Percentiles rank a stretch among this genome's conserved stretches.
Conservation (phyloP, 805 yeast genomes). For the Ogataea pini region DNA sequence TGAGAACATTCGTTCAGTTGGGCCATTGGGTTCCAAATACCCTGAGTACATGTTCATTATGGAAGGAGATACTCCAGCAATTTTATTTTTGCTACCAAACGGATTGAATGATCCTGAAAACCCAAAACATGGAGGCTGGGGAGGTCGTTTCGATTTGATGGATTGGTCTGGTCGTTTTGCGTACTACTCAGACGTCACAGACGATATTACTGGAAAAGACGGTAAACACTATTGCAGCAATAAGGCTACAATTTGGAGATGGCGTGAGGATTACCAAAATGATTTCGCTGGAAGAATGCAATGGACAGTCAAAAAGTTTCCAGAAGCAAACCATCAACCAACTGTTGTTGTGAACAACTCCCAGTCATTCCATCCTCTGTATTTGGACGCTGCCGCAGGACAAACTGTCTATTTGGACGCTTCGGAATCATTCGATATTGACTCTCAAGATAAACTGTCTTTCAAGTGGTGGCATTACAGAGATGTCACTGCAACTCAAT, state of each 20-base stretch:
- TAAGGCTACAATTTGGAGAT: slow-evolving; percentile 37
- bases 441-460: slow-evolving; percentile 14
- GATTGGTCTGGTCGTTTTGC: slow-evolving; percentile 25
- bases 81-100: slow-evolving; percentile 32
- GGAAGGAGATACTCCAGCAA: slow-evolving; percentile 38
- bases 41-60: slow-evolving; percentile 28
- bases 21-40: slow-evolving; percentile 32
- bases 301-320: slow-evolving; percentile 35
- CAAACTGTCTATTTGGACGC: slow-evolving; percentile 26
- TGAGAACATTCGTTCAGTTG: slow-evolving; percentile 26
- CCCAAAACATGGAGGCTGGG: slow-evolving; percentile 39
- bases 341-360: slow-evolving; percentile 28
- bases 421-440: slow-evolving; percentile 29
- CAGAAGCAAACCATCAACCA: slow-evolving; percentile 30
- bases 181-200: slow-evolving; percentile 31
- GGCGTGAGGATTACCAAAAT: slow-evolving; percentile 35
- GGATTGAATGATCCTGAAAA: slow-evolving; percentile 32
- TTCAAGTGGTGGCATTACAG: slow-evolving; percentile 34
- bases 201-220: slow-evolving; percentile 26
- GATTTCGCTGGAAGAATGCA: slow-evolving; percentile 37
- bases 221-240: slow-evolving; percentile 22
- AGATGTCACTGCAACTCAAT: slow-evolving; percentile 26
- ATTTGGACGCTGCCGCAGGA: slow-evolving; percentile 17
- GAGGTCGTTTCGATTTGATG: slow-evolving; percentile 32
- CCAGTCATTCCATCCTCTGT: slow-evolving; percentile 23